A percentile compares a stretch with the other conserved stretches of the same genome.
These are phyloP conservation scores for Cercophora sp. DNA, from an alignment of 495 filamentous ascomycete genomes.

Conservation along the genomic window DNA sequence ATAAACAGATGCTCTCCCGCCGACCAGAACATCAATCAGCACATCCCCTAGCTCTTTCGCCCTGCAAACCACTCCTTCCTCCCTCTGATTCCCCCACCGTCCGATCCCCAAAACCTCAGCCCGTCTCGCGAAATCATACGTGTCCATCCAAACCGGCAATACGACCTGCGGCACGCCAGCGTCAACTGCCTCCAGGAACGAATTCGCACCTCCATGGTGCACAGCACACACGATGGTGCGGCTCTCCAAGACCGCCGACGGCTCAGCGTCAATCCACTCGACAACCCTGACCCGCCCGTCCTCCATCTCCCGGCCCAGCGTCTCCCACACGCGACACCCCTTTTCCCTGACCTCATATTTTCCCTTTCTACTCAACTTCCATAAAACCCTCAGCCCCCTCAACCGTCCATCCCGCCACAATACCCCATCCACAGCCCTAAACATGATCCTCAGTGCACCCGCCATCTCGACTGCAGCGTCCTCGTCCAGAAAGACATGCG, in stretches of 20 bases:
- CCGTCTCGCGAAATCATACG: conserved; percentile 49
- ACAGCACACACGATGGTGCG: conserved; percentile 36
- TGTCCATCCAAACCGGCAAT: conserved; percentile 52
- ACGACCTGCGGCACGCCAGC: conserved; percentile 49
- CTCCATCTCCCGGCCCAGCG: conserved; percentile 20
- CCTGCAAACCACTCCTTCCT: conserved; percentile 9
- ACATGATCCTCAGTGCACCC: conserved; percentile 27
- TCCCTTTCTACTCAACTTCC: conserved; percentile 34
- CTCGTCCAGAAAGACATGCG: conserved; percentile 20
- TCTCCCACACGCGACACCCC: conserved; percentile 12
- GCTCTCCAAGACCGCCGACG: conserved; percentile 33
- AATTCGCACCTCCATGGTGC: conserved; percentile 45
- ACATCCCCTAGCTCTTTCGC: conserved; percentile 17
- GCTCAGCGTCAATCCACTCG: conserved; percentile 37
- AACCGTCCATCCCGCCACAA: conserved; percentile 10
- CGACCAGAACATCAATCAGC: conserved; percentile 22
- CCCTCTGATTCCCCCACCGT: conserved; percentile 39
- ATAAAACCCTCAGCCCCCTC: conserved; percentile 38
- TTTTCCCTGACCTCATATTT: conserved; percentile 5
- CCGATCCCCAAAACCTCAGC: conserved; percentile 51
- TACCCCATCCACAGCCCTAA: conserved; percentile 15
- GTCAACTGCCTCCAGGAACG: conserved; percentile 42
- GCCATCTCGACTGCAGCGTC: conserved; percentile 30
- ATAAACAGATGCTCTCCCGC: conserved; percentile 14
- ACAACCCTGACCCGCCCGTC: conserved; percentile 26